Evolutionary conservation across 2,329 filamentous ascomycete genomes (phyloP), one percentile per base, ranked within the genome.

Genomic region (Penicillium sp.): DNA sequence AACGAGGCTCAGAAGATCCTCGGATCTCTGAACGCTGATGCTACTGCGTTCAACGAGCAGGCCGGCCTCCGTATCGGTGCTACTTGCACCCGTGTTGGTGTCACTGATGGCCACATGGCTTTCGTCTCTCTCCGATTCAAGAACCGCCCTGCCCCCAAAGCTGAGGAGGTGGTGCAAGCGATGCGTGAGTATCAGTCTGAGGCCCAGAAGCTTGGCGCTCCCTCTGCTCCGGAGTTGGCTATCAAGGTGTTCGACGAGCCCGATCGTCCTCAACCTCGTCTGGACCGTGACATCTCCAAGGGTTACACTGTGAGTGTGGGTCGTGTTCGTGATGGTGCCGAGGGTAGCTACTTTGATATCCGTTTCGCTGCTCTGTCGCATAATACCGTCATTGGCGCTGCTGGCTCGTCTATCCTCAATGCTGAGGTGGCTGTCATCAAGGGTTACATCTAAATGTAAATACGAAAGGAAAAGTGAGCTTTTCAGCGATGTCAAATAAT

Each of bases 1-100:
- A 91, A 90, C 3, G 95, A 98, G 80, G 93, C 95, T 2, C 90
- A 91, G 72, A 98, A 98, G 86, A 98, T 98, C 71, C 85, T 98
- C 2, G 94, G 95, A 56, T 78, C 78, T 37, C 81, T 97, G 71
- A 92, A 92, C 72, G 79, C 80, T 44, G 88, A 90, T 19, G 83
- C 86, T 19, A 93, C 90, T 6, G 90, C 88, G 13, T 93, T 97
- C 70, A 82, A 88, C 56, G 89, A 95, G 75, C 92, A 96, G 78
- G 80, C 83, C 15, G 82, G 84, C 50, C 86, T 98, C 62, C 87
- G 87, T 67, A 89, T 98, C 59, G 92, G 89, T 4, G 94, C 92
- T 12, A 89, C 93, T 3, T 98, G 95, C 82, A 98, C 95, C 74
- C 89, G 95, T 65, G 95, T 98, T 2, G 87, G 93, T n/a, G 95